A percentile compares a stretch with the other conserved stretches of the same genome.
Evolutionary conservation across 2,329 filamentous ascomycete genomes (phyloP).

Genomic region (Paecilomyces niveus): DNA sequence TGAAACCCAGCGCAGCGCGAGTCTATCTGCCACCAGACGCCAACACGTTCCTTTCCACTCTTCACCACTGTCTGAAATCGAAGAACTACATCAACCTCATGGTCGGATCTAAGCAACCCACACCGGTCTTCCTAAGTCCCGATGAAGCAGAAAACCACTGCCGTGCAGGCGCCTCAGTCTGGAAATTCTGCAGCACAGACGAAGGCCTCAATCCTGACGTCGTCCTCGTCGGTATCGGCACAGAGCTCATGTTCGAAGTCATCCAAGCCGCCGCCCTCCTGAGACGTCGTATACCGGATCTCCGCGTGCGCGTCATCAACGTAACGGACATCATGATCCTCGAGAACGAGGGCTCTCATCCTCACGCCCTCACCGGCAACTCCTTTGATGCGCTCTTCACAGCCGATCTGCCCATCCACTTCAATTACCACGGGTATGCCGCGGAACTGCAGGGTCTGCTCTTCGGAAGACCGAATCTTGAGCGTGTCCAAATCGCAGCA

Average conservation of each 20-base stretch:
- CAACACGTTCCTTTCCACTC: constrained; percentile 60
- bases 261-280: constrained; percentile 55
- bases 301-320: constrained; percentile 57
- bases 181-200: constrained; percentile 56
- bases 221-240: constrained; percentile 57
- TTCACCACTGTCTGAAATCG: constrained; percentile 55
- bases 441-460: constrained; percentile 55
- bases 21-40: constrained; percentile 62
- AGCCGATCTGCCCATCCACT: constrained; percentile 47
- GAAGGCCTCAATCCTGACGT: constrained; percentile 53
- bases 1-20: constrained; percentile 54
- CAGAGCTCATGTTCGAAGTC: constrained; percentile 60
- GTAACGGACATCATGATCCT: constrained; percentile 62
- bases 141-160: constrained; percentile 58
- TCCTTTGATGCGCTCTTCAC: constrained; percentile 55
- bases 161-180: constrained; percentile 52
- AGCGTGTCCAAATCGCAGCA: constrained; percentile 50
- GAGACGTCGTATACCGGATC: constrained; percentile 40
- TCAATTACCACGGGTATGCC: constrained; percentile 63
- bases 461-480: constrained; percentile 48
- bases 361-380: constrained; percentile 48
- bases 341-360: constrained; percentile 48
- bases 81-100: constrained; percentile 62
- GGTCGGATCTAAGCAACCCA: constrained; percentile 61
- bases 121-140: constrained; percentile 51